A percentile compares a stretch with the other conserved stretches of the same genome.
Evolutionary conservation across 345 rosid species (phyloP).

Genomic region (Gynandropsis gynandra): DNA sequence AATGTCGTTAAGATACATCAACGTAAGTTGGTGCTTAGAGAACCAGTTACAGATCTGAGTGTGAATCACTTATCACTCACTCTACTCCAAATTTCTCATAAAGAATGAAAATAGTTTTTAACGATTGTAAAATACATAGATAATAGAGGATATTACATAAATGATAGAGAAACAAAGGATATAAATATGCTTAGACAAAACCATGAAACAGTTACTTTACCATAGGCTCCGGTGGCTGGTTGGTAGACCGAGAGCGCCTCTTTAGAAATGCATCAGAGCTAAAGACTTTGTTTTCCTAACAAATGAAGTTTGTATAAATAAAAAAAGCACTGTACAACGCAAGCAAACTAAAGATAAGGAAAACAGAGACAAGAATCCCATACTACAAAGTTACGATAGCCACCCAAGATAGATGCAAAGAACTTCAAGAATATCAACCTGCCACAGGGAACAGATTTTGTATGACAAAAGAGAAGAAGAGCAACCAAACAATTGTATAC

Average conservation of each 20-base stretch:
- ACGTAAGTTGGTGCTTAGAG: too few species aligned
- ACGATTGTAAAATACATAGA: too few species aligned
- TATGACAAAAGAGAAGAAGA: slow-evolving; percentile 14
- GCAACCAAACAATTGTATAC: not conserved
- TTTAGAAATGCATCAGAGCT: slow-evolving; percentile 84
- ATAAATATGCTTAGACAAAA: slow-evolving; percentile 13
- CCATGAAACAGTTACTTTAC: slow-evolving; percentile 36
- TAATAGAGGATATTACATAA: too few species aligned
- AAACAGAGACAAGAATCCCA: slow-evolving; percentile 19
- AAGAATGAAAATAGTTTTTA: too few species aligned
- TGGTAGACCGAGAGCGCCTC: slow-evolving; percentile 87
- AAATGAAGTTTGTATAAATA: slow-evolving; percentile 22
- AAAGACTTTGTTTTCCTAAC: slow-evolving; percentile 77
- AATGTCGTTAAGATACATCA: too few species aligned
- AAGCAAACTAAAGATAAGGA: slow-evolving; percentile 11
- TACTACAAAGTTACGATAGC: slow-evolving; percentile 98
- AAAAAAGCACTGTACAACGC: slow-evolving; percentile 6
- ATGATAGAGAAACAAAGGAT: slow-evolving; percentile 9
- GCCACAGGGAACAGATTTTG: slow-evolving; percentile 33
- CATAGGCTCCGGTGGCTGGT: slow-evolving; percentile 86
- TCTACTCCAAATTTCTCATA: too few species aligned
- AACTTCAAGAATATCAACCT: slow-evolving; percentile 92
- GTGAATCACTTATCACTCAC: too few species aligned
- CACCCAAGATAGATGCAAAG: slow-evolving; percentile 88
- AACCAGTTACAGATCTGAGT: too few species aligned